Conservation (phyloP, 495 filamentous ascomycete species). For the Hypoxylon rickii region DNA sequence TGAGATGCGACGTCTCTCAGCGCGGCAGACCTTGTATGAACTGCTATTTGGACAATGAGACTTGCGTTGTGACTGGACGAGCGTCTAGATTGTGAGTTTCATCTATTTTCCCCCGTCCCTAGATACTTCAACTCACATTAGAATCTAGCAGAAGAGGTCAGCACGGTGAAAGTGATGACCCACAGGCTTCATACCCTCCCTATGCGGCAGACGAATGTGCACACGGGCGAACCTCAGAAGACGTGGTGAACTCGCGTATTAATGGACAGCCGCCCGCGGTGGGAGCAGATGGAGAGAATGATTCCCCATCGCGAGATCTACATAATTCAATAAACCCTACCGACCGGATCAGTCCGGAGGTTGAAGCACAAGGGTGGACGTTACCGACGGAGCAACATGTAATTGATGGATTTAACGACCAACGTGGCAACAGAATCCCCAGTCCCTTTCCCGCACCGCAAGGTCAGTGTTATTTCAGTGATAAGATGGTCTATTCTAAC, state of each 20-base stretch:
- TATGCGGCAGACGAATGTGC: conserved; percentile 25
- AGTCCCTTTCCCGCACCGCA: conserved; percentile 16
- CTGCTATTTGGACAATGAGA: conserved; percentile 47
- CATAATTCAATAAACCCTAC: conserved; percentile 11
- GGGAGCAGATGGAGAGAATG: conserved; percentile 13
- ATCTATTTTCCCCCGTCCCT: conserved; percentile 18
- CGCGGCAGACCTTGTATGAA: conserved; percentile 55
- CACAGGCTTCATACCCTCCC: conserved; percentile 29
- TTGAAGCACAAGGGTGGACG: conserved; percentile 17
- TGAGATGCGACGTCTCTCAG: conserved; percentile 56
- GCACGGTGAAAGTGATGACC: conserved; percentile 26
- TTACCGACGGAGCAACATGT: not conserved
- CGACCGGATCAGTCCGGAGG: conserved; percentile 7
- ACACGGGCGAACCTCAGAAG: conserved; percentile 30
- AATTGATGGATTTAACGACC: conserved; percentile 7
- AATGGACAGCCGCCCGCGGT: conserved; percentile 21
- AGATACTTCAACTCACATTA: conserved; percentile 31
- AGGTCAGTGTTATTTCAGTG: conserved; percentile 13
- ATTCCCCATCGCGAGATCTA: conserved; percentile 12
- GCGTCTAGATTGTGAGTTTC: conserved; percentile 44
- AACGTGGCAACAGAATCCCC: conserved; percentile 9
- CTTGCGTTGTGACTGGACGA: conserved; percentile 46
- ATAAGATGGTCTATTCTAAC: not conserved
- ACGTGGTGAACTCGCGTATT: conserved; percentile 31
- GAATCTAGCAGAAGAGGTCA: conserved; percentile 34